phyloP scores from a whole-genome alignment of 2,329 filamentous ascomycete genomes.

The Ceratocystis cacaofunesta region DNA sequence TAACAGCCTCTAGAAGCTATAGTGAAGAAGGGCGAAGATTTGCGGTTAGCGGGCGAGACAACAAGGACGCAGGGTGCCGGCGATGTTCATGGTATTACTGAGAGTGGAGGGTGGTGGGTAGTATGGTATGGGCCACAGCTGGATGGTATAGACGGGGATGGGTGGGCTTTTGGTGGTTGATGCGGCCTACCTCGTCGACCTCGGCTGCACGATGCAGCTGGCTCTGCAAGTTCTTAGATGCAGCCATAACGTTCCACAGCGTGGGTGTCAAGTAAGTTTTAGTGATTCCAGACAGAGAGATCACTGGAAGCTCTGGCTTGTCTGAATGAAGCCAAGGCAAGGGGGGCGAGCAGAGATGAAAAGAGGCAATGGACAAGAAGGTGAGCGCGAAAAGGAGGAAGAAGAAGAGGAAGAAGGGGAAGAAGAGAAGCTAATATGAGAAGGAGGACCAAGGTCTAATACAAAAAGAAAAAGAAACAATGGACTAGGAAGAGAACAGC shows the following conservation, averaged over 20 bases:
- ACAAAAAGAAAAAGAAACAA: constrained; percentile 2
- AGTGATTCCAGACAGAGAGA: no score
- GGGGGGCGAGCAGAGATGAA: no score
- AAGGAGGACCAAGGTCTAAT: background rate
- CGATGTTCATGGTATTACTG: background rate
- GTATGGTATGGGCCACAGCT: background rate
- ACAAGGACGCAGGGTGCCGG: background rate
- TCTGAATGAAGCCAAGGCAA: background rate
- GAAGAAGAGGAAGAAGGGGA: constrained; percentile 3
- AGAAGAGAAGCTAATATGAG: background rate
- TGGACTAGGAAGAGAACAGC: background rate
- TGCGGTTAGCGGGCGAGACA: background rate
- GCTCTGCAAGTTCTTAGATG: background rate
- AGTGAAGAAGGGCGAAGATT: constrained; percentile 2
- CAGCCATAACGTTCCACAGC: background rate
- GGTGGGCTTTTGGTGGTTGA: background rate
- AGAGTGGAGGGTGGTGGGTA: background rate
- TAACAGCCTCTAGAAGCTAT: constrained; percentile 54
- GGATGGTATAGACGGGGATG: background rate
- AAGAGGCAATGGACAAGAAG: background rate
- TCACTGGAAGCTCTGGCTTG: background rate
- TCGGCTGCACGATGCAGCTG: constrained; percentile 29
- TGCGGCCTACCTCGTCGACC: constrained; percentile 31
- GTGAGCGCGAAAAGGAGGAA: background rate
- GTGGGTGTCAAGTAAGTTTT: no score